These are phyloP conservation scores for Schwanniomyces pseudopolymorphus DNA, from an alignment of 805 yeast species.

Conservation along the genomic window DNA sequence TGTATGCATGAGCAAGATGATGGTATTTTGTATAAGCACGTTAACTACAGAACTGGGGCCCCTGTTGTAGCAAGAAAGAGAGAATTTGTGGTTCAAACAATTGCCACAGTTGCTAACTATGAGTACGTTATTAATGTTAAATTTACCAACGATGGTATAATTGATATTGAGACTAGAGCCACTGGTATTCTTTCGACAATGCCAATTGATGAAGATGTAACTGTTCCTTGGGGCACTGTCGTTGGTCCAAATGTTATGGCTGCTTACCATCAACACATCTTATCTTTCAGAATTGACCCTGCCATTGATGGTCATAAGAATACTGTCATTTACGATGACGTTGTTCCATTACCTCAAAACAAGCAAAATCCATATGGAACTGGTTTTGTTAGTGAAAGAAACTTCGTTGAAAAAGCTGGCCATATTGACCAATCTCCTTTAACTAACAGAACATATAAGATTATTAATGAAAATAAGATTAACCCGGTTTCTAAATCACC, in stretches of 20 bases:
- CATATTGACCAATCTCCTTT: conserved; percentile 71
- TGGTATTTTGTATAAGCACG: conserved; percentile 76
- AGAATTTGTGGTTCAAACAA: conserved; percentile 75
- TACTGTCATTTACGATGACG: conserved; percentile 71
- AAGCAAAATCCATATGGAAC: conserved; percentile 63
- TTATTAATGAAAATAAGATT: conserved; percentile 69
- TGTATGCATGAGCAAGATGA: conserved; percentile 82
- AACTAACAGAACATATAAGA: conserved; percentile 71
- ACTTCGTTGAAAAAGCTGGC: conserved; percentile 68
- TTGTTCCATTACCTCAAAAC: conserved; percentile 54
- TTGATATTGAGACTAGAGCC: conserved; percentile 77
- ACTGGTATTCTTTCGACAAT: conserved; percentile 85
- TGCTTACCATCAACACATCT: conserved; percentile 79
- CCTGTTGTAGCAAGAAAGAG: conserved; percentile 78
- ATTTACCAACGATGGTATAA: conserved; percentile 76
- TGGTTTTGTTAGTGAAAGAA: conserved; percentile 66
- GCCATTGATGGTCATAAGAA: conserved; percentile 80
- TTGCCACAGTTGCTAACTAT: conserved; percentile 83
- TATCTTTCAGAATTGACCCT: conserved; percentile 78
- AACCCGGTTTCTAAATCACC: conserved; percentile 70
- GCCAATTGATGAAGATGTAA: conserved; percentile 70
- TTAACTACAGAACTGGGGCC: conserved; percentile 69
- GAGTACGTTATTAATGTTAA: conserved; percentile 73
- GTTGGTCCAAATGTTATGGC: conserved; percentile 83
- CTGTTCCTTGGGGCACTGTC: conserved; percentile 71